Base-by-base conservation (phyloP, 208 protist species). In the Herpetomonas tarakana region DNA sequence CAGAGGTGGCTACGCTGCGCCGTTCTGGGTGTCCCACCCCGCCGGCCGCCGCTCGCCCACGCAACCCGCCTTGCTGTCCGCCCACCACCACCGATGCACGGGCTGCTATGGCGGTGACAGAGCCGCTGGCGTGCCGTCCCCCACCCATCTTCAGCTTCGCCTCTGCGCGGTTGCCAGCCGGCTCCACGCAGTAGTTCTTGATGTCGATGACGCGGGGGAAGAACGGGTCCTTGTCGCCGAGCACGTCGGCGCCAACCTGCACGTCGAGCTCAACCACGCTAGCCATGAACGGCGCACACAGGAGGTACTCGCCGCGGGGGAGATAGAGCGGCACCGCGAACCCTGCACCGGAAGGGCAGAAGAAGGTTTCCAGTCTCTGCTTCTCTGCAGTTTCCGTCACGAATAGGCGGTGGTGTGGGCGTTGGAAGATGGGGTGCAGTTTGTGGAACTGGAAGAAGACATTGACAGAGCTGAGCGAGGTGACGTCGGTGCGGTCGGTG, bases 381-480 rank as follows among this genome's bases (percentile, higher is more conserved):
- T 71, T 58, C 30, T 74, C 58, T 1, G 78, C 87, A 56, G 82
- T 74, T 12, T 81, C 66, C 24, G 81, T 91, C 49, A 65, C 84
- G 62, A 78, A 91, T 0, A 84, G 55, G n/a, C 87, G 83, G 58
- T 93, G 81, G 65, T 91, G 77, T 45, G 59, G 65, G 1, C 81
- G 74, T 19, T 58, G 55, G 38, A 84, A 84, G 18, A 81, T 41
- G 7, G 68, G 25, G n/a, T 62, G 63, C 35, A 83, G 71, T 21
- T 46, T 45, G 22, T 65, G 52, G 18, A 87, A 62, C 29, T 81
- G 71, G 71, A 93, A 93, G 61, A 81, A 93, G 14, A 93, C 87
- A 9, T 57, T 58, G 11, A 91, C 79, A 44, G 84, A 29, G 25
- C 56, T n/a, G 22, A 91, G 62, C 24, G 69, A 58, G 7, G 70